Evolutionary conservation across 805 yeast genomes (phyloP).

Genomic region (Lipomyces mesembrius): DNA sequence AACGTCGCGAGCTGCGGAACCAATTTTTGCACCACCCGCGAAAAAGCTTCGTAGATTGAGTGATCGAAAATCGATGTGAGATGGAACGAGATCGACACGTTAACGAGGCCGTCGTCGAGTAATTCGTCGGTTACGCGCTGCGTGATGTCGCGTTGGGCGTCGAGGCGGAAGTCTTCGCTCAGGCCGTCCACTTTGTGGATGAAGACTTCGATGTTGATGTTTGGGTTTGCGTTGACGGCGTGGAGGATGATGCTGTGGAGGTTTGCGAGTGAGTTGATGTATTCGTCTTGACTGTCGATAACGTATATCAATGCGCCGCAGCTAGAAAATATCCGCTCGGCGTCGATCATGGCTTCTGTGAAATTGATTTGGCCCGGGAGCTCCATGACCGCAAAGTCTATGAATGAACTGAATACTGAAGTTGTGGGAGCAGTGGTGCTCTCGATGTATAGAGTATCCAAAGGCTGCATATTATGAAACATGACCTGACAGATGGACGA

Average conservation of each 20-base stretch:
- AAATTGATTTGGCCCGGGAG: conserved; percentile 91
- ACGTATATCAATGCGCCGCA: conserved; percentile 93
- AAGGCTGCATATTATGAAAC: conserved; percentile 94
- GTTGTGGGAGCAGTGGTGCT: conserved; percentile 56
- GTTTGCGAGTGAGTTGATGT: conserved; percentile 86
- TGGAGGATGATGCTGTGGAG: conserved; percentile 84
- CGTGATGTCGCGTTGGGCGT: conserved; percentile 95
- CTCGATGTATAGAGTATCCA: conserved; percentile 88
- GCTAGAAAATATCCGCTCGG: conserved; percentile 72
- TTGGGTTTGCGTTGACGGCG: conserved; percentile 83
- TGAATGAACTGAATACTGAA: conserved; percentile 56
- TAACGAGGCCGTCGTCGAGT: conserved; percentile 84
- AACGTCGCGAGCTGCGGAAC: conserved; percentile 86
- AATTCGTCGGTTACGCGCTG: conserved; percentile 94
- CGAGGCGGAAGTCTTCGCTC: conserved; percentile 89
- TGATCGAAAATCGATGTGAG: conserved; percentile 94
- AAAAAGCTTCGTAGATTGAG: conserved; percentile 92
- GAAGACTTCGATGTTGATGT: conserved; percentile 84
- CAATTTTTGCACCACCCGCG: conserved; percentile 87
- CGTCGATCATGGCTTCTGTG: conserved; percentile 83
- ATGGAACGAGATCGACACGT: conserved; percentile 88
- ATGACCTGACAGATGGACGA: conserved; percentile 95
- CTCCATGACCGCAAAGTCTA: conserved; percentile 88
- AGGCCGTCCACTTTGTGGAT: conserved; percentile 96
- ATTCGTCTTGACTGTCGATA: conserved; percentile 88